Base-by-base conservation (phyloP, 2,329 filamentous ascomycete genomes). In the Penicillium sumatraense region DNA sequence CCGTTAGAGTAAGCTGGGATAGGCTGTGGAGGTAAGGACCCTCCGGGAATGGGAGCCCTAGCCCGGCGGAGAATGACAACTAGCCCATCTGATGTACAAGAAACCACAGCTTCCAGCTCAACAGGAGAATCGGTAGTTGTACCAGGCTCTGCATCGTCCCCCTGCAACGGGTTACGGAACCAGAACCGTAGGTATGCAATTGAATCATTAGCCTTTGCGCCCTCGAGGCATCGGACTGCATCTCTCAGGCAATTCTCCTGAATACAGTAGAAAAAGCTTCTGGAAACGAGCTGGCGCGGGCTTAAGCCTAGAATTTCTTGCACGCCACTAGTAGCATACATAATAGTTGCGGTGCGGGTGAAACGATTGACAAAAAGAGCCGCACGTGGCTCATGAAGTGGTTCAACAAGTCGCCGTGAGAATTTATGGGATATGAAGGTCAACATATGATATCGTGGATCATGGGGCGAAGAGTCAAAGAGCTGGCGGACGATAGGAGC, bases 371-470 rank as follows among this genome's bases (percentile, higher is more conserved):
- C 78, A 60, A 96, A 95, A 4, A 96, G 79, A 16, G 91, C 91
- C 2, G 91, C 91, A 36, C 91, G 84, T 8, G 91, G 90, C 71
- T 96, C 91, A 61, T 91, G 88, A 14, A 84, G 78, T 0, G 85
- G 78, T 71, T 83, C 81, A 61, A 80, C 80, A 68, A 77, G 59
- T 66, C 76, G 59, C 50, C 71, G 67, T 6, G 70, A 69, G 76
- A 96, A 96, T 71, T 93, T 95, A 68, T 87, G 83, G 10, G 91
- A 96, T 14, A 96, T 79, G 61, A 93, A 89, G 53, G 91, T 89
- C 69, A 96, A 78, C 91, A 96, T 96, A 75, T 95, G 90, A 72
- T 96, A 96, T 60, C 91, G 86, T 16, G 91, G 90, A 68, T 96
- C 91, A 66, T 86, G 82, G 13, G 90, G 89, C 7, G 90, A 93